Base-by-base conservation (phyloP, 2,329 filamentous ascomycete species). In the Calonectria fujianensis region DNA sequence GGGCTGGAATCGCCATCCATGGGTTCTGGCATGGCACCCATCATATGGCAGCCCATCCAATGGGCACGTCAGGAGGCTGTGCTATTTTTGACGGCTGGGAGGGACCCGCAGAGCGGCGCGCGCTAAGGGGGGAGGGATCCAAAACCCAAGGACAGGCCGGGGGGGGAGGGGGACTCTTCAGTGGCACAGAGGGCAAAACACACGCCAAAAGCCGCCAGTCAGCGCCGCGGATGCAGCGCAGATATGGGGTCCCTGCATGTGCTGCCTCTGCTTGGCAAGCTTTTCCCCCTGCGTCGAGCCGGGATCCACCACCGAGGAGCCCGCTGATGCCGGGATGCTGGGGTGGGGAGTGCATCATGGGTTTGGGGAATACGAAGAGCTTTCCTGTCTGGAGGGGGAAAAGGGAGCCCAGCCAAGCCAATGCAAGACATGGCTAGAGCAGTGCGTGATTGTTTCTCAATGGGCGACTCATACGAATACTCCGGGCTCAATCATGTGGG, bases 51-150 rank as follows among this genome's bases (percentile, higher is more conserved):
- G 31, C 24, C 20, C 66, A 57, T 37, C 50, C 50, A 48, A 75
- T 71, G 76, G 68, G 69, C 71, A 45, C 27, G 54, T 41, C 45
- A 70, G 69, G 45, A 72, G 65, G 69, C 74, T 74, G 77, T 80
- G 75, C 78, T 80, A 80, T 80, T 80, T 80, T 80, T 80, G 78
- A 80, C 69, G 75, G 72, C 78, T 69, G 48, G 48, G 32, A 24
- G 37, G 73, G 48, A 32, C 63, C 70, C 70, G 20, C 48, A 54
- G 64, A n/a, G 59, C 24, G 59, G 59, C 24, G 59, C 32, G 37
- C 59, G 59, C 59, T 64, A 64, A 64, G 14, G 59, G 20, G 51
- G 51, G 51, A 48, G 45, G 45, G 45, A 24, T 24, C 45, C 45
- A 48, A 24, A 48, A 48, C 45, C 20, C 8, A 48, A 48, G 45